Conservation (phyloP, 75 land plant species). For the Sequoia sempervirens region DNA sequence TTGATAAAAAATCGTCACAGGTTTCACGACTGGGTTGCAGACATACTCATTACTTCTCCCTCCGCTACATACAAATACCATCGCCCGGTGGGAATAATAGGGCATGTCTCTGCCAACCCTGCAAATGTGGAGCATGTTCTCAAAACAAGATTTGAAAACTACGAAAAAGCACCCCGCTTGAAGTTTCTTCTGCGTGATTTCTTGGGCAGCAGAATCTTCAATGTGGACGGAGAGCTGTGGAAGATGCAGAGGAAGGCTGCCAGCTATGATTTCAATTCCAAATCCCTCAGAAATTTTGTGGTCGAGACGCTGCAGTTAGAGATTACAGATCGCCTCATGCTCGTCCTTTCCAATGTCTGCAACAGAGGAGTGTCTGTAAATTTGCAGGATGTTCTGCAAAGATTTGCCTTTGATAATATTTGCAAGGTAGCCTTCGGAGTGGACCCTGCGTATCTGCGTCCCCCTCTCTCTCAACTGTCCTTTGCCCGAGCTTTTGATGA, state of each 20-base stretch:
- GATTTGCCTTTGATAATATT: not conserved
- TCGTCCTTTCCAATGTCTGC: not conserved
- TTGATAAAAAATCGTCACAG: not conserved
- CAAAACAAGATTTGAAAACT: constrained; percentile 17
- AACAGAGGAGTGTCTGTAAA: constrained; percentile 2
- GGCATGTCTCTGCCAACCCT: constrained; percentile 1
- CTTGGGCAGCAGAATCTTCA: not conserved
- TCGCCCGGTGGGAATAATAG: not conserved
- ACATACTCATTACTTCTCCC: not conserved
- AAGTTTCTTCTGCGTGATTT: constrained; percentile 11
- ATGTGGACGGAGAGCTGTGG: constrained; percentile 5
- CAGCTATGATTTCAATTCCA: constrained; percentile 21
- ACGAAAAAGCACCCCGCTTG: constrained; percentile 9
- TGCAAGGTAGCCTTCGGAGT: constrained; percentile 22
- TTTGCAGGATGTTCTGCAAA: constrained; percentile 21
- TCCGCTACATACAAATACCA: not conserved
- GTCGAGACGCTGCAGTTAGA: not conserved
- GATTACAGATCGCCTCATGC: not conserved
- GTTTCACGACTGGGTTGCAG: not conserved
- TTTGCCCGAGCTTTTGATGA: constrained; percentile 23
- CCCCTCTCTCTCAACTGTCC: constrained; percentile 5
- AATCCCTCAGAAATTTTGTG: not conserved
- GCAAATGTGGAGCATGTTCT: constrained; percentile 15
- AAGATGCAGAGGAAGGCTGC: constrained; percentile 20
- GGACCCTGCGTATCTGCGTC: constrained; percentile 19